Evolutionary conservation across 2,329 filamentous ascomycete species (phyloP).

Genomic region (Cladophialophora bantiana): DNA sequence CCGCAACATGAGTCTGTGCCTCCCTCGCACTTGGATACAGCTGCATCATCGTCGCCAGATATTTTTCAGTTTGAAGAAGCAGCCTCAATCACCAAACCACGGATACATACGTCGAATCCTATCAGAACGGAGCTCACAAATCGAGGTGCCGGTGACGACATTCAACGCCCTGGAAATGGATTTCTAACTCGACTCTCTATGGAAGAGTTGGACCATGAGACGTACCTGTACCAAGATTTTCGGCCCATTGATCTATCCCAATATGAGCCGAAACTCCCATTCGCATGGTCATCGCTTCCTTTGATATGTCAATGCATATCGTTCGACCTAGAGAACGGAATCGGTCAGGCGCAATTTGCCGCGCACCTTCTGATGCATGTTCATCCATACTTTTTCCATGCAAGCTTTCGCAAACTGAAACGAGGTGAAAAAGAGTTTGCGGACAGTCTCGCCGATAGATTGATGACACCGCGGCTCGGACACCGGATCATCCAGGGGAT

Average conservation of each 20-base stretch:
- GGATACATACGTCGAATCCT: constrained; percentile 35
- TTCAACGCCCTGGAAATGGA: not conserved
- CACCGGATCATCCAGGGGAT: constrained; percentile 54
- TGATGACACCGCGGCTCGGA: constrained; percentile 54
- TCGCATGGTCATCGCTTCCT: constrained; percentile 39
- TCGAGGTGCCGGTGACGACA: constrained; percentile 2
- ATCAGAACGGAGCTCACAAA: constrained; percentile 10
- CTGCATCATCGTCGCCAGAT: constrained; percentile 32
- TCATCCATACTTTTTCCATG: constrained; percentile 50
- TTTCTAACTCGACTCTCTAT: constrained; percentile 19
- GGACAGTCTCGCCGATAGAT: constrained; percentile 33
- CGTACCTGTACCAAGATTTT: constrained; percentile 38
- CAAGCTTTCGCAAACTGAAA: constrained; percentile 30
- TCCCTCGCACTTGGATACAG: constrained; percentile 25
- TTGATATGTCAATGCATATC: constrained; percentile 39
- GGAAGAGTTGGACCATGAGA: constrained; percentile 33
- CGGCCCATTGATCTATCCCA: constrained; percentile 38
- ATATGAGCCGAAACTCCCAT: constrained; percentile 38
- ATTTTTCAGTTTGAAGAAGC: constrained; percentile 33
- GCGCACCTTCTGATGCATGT: constrained; percentile 56
- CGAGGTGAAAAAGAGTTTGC: not conserved
- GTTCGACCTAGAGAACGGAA: constrained; percentile 47
- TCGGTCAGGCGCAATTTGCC: constrained; percentile 56
- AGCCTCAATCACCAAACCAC: constrained; percentile 24
- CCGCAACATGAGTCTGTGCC: constrained; percentile 11